Conservation (phyloP, 257 asterid species). For the Gentiana straminea region DNA sequence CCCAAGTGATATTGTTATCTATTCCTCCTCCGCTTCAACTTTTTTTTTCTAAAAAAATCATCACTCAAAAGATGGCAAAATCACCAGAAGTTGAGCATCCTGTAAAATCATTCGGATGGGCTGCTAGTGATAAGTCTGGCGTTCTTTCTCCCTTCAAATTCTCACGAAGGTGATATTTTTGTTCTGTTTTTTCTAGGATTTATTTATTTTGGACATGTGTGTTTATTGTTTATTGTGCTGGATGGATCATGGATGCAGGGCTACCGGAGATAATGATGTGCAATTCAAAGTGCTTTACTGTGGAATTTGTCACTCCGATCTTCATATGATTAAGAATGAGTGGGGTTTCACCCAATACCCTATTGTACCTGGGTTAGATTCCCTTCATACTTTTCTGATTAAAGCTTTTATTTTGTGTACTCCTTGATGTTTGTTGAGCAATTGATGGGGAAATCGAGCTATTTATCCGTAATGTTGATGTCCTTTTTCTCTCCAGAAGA, state of each 20-base stretch:
- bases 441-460: no score
- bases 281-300: constrained; percentile 39
- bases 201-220: background rate
- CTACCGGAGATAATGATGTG: constrained; percentile 43
- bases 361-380: no score
- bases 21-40: no score
- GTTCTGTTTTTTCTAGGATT: background rate
- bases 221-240: background rate
- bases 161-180: constrained; percentile 12
- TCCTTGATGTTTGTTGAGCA: no score
- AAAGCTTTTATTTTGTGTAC: no score
- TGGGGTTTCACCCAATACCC: constrained; percentile 20
- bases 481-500: no score
- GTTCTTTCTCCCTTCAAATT: constrained; percentile 22
- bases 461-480: no score
- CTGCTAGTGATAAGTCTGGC: constrained; percentile 25
- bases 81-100: constrained; percentile 36
- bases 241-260: constrained; percentile 14
- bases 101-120: constrained; percentile 39
- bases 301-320: constrained; percentile 48
- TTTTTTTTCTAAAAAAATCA: background rate
- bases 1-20: no score
- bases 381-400: background rate
- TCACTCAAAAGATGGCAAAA: constrained; percentile 20
- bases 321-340: constrained; percentile 34